Evolutionary conservation across 2,329 filamentous ascomycete species (phyloP), one percentile per base, ranked within the genome.

Genomic region (Trichoderma hamatum): DNA sequence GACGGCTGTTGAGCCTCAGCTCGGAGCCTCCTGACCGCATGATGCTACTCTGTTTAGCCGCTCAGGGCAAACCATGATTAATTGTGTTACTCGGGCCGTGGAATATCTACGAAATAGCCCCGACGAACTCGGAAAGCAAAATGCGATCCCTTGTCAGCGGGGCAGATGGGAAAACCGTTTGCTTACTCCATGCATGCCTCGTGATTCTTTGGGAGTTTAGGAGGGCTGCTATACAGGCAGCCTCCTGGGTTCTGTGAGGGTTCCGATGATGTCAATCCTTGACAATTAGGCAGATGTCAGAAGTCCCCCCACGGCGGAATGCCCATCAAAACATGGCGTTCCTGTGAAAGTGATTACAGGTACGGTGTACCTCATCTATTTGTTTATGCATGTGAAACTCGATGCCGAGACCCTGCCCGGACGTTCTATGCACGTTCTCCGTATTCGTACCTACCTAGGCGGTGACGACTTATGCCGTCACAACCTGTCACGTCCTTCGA

Each of bases 91-190:
- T 36, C 39, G 28, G 30, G 19, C 54, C 21, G 21, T 30, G n/a
- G n/a, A 13, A 24, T 30, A 36, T 51, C 39, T 30, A 21, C 54
- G 11, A 59, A 67, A 55, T 59, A 67, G 39, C 21, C 30, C 64
- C 64, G 64, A 67, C 19, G 51, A 34, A 36, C 39, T 26, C 39
- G 10, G 2, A 26, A 28, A 46, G 26, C 24, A 58, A 51, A 43
- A 58, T 59, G 43, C 36, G 62, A 66, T 67, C 39, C 54, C 32
- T 30, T 59, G 43, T 34, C 26, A 39, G 64, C 49, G 64, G 63
- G 64, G 64, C 30, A 9, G 43, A 51, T 28, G 36, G 54, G 39
- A 67, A n/a, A 46, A 28, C 34, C 11, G 61, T 51, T 55, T 55
- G 52, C 51, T 39, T 59, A 39, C 46, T 49, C 46, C 9, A 24